These are phyloP conservation scores for Boletus sp. DNA, from an alignment of 768 basidiomycete genomes.

Conservation along the genomic window DNA sequence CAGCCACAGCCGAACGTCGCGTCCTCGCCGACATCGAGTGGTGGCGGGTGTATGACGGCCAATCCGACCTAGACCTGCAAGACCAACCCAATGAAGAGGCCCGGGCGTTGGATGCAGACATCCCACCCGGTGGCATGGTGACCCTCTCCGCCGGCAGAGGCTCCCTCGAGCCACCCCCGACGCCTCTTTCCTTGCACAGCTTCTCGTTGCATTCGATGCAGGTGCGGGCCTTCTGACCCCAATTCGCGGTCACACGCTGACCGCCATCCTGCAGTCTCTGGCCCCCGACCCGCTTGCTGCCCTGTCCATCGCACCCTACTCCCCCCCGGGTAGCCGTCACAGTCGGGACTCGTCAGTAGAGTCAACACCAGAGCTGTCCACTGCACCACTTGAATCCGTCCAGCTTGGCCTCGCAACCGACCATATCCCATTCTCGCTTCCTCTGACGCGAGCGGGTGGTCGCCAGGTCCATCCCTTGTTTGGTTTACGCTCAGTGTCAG, in stretches of 20 bases:
- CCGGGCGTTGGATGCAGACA: conserved; percentile 8
- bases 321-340: conserved; percentile 44
- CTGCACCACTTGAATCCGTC: conserved; percentile 39
- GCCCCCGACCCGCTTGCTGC: conserved; percentile 50
- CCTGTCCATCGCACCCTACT: conserved; percentile 55
- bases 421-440: conserved; percentile 23
- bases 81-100: conserved; percentile 27
- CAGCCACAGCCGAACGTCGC: conserved; percentile 61
- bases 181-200: conserved; percentile 30
- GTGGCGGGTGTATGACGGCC: conserved; percentile 79
- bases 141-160: conserved; percentile 38
- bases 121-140: conserved; percentile 27
- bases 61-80: conserved; percentile 42
- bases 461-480: conserved; percentile 29
- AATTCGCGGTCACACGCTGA: conserved; percentile 19
- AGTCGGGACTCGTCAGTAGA: conserved; percentile 48
- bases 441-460: conserved; percentile 23
- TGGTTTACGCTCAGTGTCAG: conserved; percentile 44
- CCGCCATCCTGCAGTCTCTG: conserved; percentile 22
- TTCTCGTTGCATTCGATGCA: conserved; percentile 25
- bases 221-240: conserved; percentile 15
- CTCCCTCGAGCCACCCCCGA: conserved; percentile 37
- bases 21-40: conserved; percentile 87
- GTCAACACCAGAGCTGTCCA: conserved; percentile 52
- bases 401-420: conserved; percentile 38